Conservation (phyloP, 192 early-diverging fungal species). For the Piromyces finnis region DNA sequence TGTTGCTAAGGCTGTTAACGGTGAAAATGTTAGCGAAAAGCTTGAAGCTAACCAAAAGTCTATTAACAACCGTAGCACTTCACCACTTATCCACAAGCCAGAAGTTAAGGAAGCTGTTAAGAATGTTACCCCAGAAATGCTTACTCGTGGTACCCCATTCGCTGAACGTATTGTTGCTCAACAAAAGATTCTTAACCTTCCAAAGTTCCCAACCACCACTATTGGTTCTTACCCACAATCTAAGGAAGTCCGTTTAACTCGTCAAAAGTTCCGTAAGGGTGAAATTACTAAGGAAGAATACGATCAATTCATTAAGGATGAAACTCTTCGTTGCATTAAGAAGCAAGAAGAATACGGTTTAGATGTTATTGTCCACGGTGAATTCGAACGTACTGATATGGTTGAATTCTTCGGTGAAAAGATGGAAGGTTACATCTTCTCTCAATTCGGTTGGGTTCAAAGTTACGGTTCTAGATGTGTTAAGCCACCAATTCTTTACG, state of each 20-base stretch:
- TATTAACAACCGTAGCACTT: constrained; percentile 48
- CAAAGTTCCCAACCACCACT: constrained; percentile 88
- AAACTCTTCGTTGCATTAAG: constrained; percentile 67
- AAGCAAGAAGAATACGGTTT: constrained; percentile 79
- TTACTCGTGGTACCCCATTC: constrained; percentile 59
- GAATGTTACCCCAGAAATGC: constrained; percentile 44
- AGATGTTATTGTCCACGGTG: constrained; percentile 95
- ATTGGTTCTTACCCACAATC: constrained; percentile 98
- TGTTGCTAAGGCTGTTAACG: constrained; percentile 16
- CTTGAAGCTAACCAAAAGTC: constrained; percentile 50
- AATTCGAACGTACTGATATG: constrained; percentile 91
- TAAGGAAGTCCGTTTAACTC: constrained; percentile 82
- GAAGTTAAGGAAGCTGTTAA: constrained; percentile 57
- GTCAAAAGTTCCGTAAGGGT: constrained; percentile 78
- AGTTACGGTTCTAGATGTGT: constrained; percentile 91
- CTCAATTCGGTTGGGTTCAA: constrained; percentile 93
- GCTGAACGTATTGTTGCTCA: constrained; percentile 50
- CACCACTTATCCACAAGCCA: constrained; percentile 64
- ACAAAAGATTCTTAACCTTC: constrained; percentile 58
- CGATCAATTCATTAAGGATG: constrained; percentile 61
- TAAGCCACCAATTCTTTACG: constrained; percentile 94
- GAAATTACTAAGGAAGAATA: constrained; percentile 48
- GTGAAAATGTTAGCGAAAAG: constrained; percentile 40
- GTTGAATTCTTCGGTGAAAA: constrained; percentile 95
- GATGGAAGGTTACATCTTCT: constrained; percentile 84